Evolutionary conservation across 2,329 filamentous ascomycete species (phyloP), one percentile per base, ranked within the genome.

Genomic region (Aspergillus cejpii): DNA sequence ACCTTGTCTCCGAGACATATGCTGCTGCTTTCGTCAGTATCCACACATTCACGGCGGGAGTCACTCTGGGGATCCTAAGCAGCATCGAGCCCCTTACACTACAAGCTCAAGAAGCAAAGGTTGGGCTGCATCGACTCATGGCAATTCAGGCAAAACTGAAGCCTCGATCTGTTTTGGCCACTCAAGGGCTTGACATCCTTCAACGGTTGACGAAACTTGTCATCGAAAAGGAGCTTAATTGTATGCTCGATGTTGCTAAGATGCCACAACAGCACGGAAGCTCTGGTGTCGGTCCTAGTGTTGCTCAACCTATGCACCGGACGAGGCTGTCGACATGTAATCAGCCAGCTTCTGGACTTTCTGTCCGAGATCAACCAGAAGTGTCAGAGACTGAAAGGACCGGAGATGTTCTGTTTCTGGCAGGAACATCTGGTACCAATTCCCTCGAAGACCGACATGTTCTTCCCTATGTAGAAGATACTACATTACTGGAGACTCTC

Each of bases 1-100:
- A 41, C 0, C 45, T 58, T 5, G 52, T 53, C 3, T 44, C 53
- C 3, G 52, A 52, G 20, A 60, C 57, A 1, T 58, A 60, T 15
- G 57, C 58, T 1, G 53, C 47, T 1, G 40, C 57, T 2, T 61
- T 60, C 3, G 48, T 60, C 14, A 45, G 53, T 2, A 57, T 60
- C 10, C 55, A 60, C 24, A 57, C 53, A 0, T 59, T 61, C 40
- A 60, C 57, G 0, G 57, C 58, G 0, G 57, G 53, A 1, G 45
- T 61, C 0, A 53, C 49, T 12, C 37, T 60, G 2, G 51, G 52
- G 2, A 52, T 60, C 1, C 15, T 61, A n/a, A 43, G 37, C 1
- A 61, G 57, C 23, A 55, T 54, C 20, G 53, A 58, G 5, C 55
- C 55, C 1, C 14, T 61, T 0, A 50, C 33, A 1, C 31, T 41